phyloP scores from a whole-genome alignment of 2,329 filamentous ascomycete species.

The Beauveria varroae region DNA sequence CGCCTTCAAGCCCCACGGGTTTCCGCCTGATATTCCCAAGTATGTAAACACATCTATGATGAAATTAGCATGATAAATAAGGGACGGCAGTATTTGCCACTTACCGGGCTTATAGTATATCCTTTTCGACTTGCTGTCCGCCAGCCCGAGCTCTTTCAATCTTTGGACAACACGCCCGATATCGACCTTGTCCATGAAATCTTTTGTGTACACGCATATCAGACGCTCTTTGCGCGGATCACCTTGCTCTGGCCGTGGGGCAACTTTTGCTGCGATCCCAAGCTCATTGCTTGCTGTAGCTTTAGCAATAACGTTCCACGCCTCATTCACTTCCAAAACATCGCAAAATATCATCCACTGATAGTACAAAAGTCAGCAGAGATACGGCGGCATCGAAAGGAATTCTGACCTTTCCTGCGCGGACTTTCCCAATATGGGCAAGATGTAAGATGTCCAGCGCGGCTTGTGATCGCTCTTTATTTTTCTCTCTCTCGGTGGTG shows the following conservation, averaged over 20 bases:
- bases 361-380: background rate
- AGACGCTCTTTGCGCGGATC: slow-evolving; percentile 40
- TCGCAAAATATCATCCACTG: slow-evolving; percentile 70
- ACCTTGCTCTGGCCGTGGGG: slow-evolving; percentile 43
- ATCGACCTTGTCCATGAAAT: slow-evolving; percentile 64
- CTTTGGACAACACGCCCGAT: slow-evolving; percentile 58
- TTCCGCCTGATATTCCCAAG: slow-evolving; percentile 52
- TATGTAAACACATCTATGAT: slow-evolving; percentile 58
- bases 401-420: slow-evolving; percentile 54
- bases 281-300: slow-evolving; percentile 63
- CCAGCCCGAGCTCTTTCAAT: slow-evolving; percentile 55
- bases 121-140: slow-evolving; percentile 35
- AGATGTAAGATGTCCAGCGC: slow-evolving; percentile 50
- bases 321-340: slow-evolving; percentile 45
- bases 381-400: background rate
- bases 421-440: slow-evolving; percentile 51
- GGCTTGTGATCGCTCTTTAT: slow-evolving; percentile 41
- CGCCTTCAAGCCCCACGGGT: slow-evolving; percentile 55
- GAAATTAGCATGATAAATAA: slow-evolving; percentile 12
- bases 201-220: slow-evolving; percentile 70
- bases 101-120: slow-evolving; percentile 75
- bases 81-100: slow-evolving; percentile 17
- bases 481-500: slow-evolving; percentile 38
- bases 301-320: slow-evolving; percentile 60
- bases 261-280: slow-evolving; percentile 65